Base-by-base conservation (phyloP, 1,284 basidiomycete genomes). In the Rhodotorula sp. region DNA sequence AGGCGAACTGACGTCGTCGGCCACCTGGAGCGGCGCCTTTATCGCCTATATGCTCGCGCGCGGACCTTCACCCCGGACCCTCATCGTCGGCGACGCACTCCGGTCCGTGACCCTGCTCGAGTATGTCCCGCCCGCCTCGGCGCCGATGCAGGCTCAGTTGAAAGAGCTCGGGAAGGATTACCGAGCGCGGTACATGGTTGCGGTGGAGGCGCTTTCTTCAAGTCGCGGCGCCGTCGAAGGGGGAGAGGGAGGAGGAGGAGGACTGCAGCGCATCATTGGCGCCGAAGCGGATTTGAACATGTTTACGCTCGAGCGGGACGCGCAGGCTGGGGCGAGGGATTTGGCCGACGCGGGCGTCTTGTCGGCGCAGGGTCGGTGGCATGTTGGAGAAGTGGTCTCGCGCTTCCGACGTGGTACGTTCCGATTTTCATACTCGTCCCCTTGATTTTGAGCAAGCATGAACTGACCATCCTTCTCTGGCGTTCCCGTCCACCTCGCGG, bases 21-120 rank as follows among this genome's bases (percentile, higher is more conserved):
- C 77, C 12, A 73, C 60, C 7, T 79, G 78, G 78, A 72, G 73
- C 31, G 77, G 77, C n/a, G 75, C 78, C 1, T 78, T 78, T 71
- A 64, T 79, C 60, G 74, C 77, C 14, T 67, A 74, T 49, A 61
- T 65, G 80, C 78, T 91, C 66, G 86, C 93, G 16, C 87, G 85
- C n/a, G 89, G 59, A 5, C 34, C 60, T 0, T 21, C 19, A 12
- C 83, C 72, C 80, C 89, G 61, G 85, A 85, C 34, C 77, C 71
- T 85, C 86, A 76, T 84, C 23, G 85, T 89, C 19, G 91, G 91
- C 28, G 94, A 97, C 78, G 88, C 89, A 2, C 87, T 95, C 66
- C 87, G 88, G 78, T 94, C 92, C 2, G 84, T 97, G 16, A 89
- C 91, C 8, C 79, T 92, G 5, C 82, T 95, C 23, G 85, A 86